These are phyloP conservation scores for Blastobotrys peoriensis DNA, from an alignment of 805 yeast species.

Conservation along the genomic window DNA sequence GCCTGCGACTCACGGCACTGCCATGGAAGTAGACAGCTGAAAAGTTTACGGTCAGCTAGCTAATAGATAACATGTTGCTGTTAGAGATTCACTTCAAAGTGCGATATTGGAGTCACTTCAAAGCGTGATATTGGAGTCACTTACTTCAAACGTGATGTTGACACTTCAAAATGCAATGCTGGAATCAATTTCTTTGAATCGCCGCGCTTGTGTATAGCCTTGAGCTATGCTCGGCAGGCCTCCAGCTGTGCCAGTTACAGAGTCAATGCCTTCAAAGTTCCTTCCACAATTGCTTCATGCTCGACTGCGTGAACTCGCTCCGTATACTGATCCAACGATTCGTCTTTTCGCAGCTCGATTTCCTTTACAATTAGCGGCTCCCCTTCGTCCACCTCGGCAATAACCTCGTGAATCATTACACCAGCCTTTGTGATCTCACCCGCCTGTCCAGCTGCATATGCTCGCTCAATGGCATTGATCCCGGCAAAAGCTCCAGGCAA, in stretches of 20 bases:
- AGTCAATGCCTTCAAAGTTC: slow-evolving; percentile 58
- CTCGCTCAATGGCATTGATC: slow-evolving; percentile 92
- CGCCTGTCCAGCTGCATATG: slow-evolving; percentile 90
- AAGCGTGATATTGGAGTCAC: no score
- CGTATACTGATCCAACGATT: slow-evolving; percentile 74
- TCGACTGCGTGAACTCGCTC: slow-evolving; percentile 75
- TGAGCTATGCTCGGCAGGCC: no score
- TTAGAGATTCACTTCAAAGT: no score
- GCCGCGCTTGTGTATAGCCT: no score
- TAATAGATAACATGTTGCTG: no score
- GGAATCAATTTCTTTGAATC: no score
- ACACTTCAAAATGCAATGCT: no score
- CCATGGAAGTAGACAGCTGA: slow-evolving; percentile 45
- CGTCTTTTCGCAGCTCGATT: slow-evolving; percentile 62
- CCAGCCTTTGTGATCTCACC: slow-evolving; percentile 77
- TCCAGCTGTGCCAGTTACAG: no score
- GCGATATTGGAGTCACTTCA: no score
- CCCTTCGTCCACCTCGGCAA: slow-evolving; percentile 91
- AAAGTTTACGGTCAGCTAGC: no score
- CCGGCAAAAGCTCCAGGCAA: slow-evolving; percentile 97
- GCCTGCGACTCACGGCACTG: slow-evolving; percentile 30
- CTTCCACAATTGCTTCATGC: slow-evolving; percentile 91
- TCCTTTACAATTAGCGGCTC: slow-evolving; percentile 82
- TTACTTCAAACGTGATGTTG: no score
- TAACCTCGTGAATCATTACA: slow-evolving; percentile 95